Evolutionary conservation across 2,329 filamentous ascomycete species (phyloP).

Genomic region (Aspergillus costaricaensis): DNA sequence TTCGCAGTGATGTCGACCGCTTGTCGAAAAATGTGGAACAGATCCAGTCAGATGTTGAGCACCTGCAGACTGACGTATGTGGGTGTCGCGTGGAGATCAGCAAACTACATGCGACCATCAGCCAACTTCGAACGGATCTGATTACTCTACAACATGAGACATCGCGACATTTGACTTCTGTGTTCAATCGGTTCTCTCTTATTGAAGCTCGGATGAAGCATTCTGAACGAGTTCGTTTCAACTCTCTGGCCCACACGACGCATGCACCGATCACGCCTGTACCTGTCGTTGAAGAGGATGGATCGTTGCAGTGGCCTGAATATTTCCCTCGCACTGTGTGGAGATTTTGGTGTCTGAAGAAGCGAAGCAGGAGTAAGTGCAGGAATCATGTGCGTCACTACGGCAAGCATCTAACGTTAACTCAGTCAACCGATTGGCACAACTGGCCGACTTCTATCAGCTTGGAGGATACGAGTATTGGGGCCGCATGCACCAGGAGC

Average conservation of each 20-base stretch:
- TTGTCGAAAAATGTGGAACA: conserved; percentile 42
- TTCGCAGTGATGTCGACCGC: conserved; percentile 40
- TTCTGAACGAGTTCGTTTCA: conserved; percentile 42
- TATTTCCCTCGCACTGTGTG: conserved; percentile 44
- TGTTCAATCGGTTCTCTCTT: conserved; percentile 31
- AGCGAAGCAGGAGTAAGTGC: conserved; percentile 42
- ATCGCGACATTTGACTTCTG: conserved; percentile 31
- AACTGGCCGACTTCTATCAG: conserved; percentile 44
- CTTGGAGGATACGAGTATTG: conserved; percentile 44
- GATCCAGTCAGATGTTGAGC: conserved; percentile 38
- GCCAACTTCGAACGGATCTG: conserved; percentile 40
- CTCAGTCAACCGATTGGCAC: conserved; percentile 41
- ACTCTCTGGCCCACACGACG: conserved; percentile 41
- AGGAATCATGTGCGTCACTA: not conserved
- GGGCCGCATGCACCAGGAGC: conserved; percentile 37
- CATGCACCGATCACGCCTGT: conserved; percentile 42
- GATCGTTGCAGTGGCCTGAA: conserved; percentile 37
- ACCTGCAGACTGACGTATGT: conserved; percentile 37
- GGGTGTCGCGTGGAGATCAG: conserved; percentile 39
- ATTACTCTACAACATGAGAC: conserved; percentile 39
- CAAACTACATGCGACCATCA: conserved; percentile 39
- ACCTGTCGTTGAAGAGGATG: conserved; percentile 38
- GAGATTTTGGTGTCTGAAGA: conserved; percentile 47
- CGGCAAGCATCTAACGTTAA: conserved; percentile 12
- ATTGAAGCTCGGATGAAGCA: conserved; percentile 40